These are phyloP conservation scores for Strobilomyces dryophilus DNA, from an alignment of 768 basidiomycete genomes.

Conservation along the genomic window DNA sequence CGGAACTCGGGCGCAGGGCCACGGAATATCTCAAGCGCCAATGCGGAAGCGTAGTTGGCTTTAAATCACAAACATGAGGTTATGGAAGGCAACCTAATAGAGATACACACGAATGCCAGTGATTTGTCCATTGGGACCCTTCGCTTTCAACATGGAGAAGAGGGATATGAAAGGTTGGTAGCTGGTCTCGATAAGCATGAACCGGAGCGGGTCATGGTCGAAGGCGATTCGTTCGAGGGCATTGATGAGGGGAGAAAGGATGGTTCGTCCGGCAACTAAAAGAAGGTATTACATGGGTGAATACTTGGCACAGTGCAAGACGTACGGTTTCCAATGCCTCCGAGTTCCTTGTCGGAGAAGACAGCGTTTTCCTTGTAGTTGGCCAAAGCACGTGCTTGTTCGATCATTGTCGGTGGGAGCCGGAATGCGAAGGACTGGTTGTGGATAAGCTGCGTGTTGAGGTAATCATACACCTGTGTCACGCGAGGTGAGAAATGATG, in stretches of 20 bases:
- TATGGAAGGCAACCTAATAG: background rate
- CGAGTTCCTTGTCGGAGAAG: conserved; percentile 60
- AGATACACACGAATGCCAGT: conserved; percentile 58
- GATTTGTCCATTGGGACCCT: conserved; percentile 48
- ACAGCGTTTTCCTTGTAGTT: conserved; percentile 76
- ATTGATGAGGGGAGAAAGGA: conserved; percentile 64
- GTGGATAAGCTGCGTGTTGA: conserved; percentile 73
- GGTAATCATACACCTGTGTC: conserved; percentile 66
- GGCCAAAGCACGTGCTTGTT: conserved; percentile 68
- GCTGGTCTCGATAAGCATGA: conserved; percentile 72
- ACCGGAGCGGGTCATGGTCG: conserved; percentile 71
- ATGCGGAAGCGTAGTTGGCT: conserved; percentile 72
- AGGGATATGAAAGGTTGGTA: conserved; percentile 88
- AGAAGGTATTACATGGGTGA: background rate
- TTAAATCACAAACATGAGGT: background rate
- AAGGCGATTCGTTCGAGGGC: conserved; percentile 76
- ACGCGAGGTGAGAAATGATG: conserved; percentile 11
- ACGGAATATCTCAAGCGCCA: conserved; percentile 72
- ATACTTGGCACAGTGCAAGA: background rate
- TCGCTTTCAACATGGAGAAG: conserved; percentile 67
- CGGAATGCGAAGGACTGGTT: conserved; percentile 79
- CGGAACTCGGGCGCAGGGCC: conserved; percentile 71
- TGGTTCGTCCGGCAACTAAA: conserved; percentile 75
- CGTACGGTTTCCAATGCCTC: conserved; percentile 75
- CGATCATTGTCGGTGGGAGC: conserved; percentile 66